phyloP scores from a whole-genome alignment of 176 grass and related monocot species.

The Luzula sylvatica region DNA sequence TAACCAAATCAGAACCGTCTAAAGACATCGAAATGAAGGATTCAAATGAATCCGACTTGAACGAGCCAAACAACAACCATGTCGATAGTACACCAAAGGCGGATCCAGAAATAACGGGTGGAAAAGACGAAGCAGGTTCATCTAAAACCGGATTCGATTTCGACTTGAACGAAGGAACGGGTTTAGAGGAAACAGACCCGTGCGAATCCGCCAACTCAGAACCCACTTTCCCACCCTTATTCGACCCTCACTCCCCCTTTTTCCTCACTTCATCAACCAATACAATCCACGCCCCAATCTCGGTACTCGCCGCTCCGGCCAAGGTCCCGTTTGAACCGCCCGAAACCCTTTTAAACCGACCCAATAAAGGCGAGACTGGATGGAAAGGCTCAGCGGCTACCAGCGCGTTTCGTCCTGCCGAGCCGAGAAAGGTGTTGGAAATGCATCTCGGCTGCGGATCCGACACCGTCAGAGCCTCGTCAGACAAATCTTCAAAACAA shows the following conservation, averaged over 20 bases:
- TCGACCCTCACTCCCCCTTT: constrained; percentile 20
- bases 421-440: constrained; percentile 47
- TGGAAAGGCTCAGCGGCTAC: constrained; percentile 90
- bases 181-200: constrained; percentile 39
- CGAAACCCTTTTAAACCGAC: constrained; percentile 46
- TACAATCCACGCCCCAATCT: constrained; percentile 40
- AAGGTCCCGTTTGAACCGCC: constrained; percentile 67
- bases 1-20: constrained; percentile 12
- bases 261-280: constrained; percentile 25
- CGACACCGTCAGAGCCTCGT: constrained; percentile 21
- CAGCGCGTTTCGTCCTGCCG: constrained; percentile 69
- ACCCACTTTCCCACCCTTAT: constrained; percentile 18
- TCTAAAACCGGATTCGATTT: constrained; percentile 51
- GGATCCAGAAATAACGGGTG: constrained; percentile 11
- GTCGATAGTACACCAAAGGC: constrained; percentile 8
- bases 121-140: constrained; percentile 28
- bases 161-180: constrained; percentile 75
- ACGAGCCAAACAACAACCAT: constrained; percentile 32
- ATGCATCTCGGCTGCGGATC: constrained; percentile 30
- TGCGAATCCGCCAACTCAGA: constrained; percentile 34
- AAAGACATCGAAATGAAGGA: constrained; percentile 31
- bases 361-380: constrained; percentile 36
- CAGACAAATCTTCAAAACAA: constrained; percentile 34
- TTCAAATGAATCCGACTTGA: constrained; percentile 25
- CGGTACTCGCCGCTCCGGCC: constrained; percentile 48